These are phyloP conservation scores for Quaeritorhiza haematococci DNA, from an alignment of 371 early-diverging fungal species.

Conservation along the genomic window DNA sequence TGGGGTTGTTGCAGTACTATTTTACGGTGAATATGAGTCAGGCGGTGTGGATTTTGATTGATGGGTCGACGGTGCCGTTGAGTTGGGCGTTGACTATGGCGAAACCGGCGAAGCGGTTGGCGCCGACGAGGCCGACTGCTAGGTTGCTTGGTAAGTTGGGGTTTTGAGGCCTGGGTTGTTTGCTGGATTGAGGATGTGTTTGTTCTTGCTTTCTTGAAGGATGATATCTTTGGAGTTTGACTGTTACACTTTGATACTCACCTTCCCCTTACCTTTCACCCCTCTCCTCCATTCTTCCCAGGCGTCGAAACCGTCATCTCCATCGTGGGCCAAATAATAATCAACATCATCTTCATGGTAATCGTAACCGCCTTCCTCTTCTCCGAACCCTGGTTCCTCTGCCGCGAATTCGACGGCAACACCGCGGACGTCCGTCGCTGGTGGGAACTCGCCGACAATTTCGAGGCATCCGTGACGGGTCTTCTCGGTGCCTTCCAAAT, in stretches of 20 bases:
- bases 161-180: neutral
- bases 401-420: slow-evolving; percentile 68
- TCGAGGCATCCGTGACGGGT: slow-evolving; percentile 47
- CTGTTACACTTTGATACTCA: no score
- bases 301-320: slow-evolving; percentile 58
- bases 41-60: slow-evolving; percentile 70
- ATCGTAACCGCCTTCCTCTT: slow-evolving; percentile 53
- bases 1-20: slow-evolving; percentile 66
- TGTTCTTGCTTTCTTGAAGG: no score
- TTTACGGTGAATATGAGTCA: slow-evolving; percentile 61
- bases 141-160: slow-evolving; percentile 47
- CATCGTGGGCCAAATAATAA: slow-evolving; percentile 57
- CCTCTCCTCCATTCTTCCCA: neutral
- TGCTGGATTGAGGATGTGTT: slow-evolving; percentile 1
- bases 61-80: slow-evolving; percentile 60
- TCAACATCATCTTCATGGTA: slow-evolving; percentile 61
- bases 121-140: slow-evolving; percentile 64
- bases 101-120: slow-evolving; percentile 48
- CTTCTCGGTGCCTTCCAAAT: slow-evolving; percentile 14
- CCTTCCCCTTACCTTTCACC: no score
- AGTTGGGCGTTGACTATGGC: slow-evolving; percentile 66
- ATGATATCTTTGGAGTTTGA: no score
- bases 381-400: slow-evolving; percentile 57
- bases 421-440: slow-evolving; percentile 59
- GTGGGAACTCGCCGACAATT: slow-evolving; percentile 79